Percentiles rank a stretch among this genome's conserved stretches.
These are phyloP conservation scores for Pythium aquatile DNA, from an alignment of 352 stramenopile species.

Conservation along the genomic window DNA sequence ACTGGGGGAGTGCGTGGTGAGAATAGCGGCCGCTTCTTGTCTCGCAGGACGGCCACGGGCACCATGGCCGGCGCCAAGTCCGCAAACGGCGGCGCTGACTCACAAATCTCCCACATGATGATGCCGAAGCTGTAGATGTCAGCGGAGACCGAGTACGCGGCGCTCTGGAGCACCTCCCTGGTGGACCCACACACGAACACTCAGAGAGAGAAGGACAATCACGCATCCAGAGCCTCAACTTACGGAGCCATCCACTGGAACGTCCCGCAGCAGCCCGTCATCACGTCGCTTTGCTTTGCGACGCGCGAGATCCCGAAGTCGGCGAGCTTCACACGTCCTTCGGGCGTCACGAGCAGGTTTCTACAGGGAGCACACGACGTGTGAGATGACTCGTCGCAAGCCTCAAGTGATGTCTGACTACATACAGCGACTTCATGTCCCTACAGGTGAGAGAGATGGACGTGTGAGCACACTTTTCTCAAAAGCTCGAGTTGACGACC, in stretches of 20 bases:
- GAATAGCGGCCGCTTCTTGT: conserved; percentile 59
- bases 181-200: not conserved
- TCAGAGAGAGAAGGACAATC: conserved; percentile 1
- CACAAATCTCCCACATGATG: conserved; percentile 84
- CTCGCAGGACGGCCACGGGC: conserved; percentile 60
- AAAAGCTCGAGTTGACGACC: not conserved
- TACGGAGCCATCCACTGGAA: conserved; percentile 86
- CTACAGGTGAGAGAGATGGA: conserved; percentile 23
- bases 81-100: conserved; percentile 55
- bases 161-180: conserved; percentile 69
- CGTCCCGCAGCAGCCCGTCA: conserved; percentile 77
- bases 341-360: conserved; percentile 70
- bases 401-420: not conserved
- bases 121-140: conserved; percentile 84
- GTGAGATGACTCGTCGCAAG: too few relatives aligned
- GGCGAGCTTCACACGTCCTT: conserved; percentile 72
- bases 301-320: conserved; percentile 79
- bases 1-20: conserved; percentile 61
- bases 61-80: conserved; percentile 52
- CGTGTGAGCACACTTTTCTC: not conserved
- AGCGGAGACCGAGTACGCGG: conserved; percentile 63
- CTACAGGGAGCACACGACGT: conserved; percentile 24
- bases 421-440: conserved; percentile 80
- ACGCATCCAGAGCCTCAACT: not conserved
- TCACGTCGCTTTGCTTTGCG: conserved; percentile 46